Evolutionary conservation across 1,284 basidiomycete genomes (phyloP), one percentile per base, ranked within the genome.

Genomic region (Sanguinoderma infundibulare): DNA sequence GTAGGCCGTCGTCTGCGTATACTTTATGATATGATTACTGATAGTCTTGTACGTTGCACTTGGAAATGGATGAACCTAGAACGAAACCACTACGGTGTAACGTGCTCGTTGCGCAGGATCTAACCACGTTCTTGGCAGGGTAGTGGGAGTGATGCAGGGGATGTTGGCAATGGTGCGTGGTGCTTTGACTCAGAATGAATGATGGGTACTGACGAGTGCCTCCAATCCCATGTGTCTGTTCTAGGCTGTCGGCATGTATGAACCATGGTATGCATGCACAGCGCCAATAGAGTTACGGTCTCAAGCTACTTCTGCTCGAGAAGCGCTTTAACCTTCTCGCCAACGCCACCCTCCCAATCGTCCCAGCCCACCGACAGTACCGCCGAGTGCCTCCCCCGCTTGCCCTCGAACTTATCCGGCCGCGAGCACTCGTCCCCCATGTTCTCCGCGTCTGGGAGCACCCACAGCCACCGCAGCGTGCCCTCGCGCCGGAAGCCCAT

Each of bases 401-500:
- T 70, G 67, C 69, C 53, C 1, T 67, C 60, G 53, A 65, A 73
- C 26, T 78, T 77, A 64, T 85, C 83, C 1, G 77, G 81, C 8
- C 75, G 71, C 2, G 72, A 71, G 0, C 59, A 70, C 20, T 50
- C 73, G 17, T 36, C 54, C 1, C 58, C 62, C 15, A 54, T 53
- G 2, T 55, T 53, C 9, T 26, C 38, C 42, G 63, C 65, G 1
- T 73, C 69, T 0, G 77, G 74, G 4, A 87, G 46, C 7, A 84
- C 78, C 30, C 77, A 72, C 49, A 83, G 73, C 86, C 87, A 91
- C 46, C 83, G 72, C 30, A 82, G 53, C 1, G 82, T 65, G 0
- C 80, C 85, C 69, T 92, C 91, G 36, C 75, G 62, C 60, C 73
- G 79, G 75, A 92, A 90, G 1, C 89, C 87, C 77, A 92, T 75